phyloP scores from a whole-genome alignment of 2,329 filamentous ascomycete genomes.

The Ceratocystis huliohia region DNA sequence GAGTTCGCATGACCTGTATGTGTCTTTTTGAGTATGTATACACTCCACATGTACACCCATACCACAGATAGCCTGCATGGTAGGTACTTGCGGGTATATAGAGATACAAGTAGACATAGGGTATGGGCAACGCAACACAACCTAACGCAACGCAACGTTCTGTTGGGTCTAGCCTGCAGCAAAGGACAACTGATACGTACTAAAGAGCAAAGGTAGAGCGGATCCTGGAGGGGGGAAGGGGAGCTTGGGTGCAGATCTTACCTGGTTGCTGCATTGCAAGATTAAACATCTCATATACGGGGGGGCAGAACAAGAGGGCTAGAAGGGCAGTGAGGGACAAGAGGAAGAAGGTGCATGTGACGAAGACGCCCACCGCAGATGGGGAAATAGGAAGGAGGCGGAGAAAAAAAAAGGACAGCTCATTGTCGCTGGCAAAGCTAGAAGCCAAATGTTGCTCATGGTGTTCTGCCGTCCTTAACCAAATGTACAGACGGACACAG shows the following conservation, averaged over 20 bases:
- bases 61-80: no score
- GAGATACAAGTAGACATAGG: background rate
- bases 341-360: background rate
- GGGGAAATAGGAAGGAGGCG: no score
- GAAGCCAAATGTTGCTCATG: no score
- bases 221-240: background rate
- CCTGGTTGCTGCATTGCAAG: conserved; percentile 1
- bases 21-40: background rate
- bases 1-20: background rate
- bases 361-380: background rate
- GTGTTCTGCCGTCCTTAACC: no score
- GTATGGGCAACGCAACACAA: background rate
- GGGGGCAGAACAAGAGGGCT: background rate
- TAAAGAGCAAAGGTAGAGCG: background rate
- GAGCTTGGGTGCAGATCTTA: background rate
- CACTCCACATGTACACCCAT: no score
- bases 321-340: background rate
- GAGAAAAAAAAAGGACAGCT: no score
- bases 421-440: no score
- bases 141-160: background rate
- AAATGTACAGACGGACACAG: no score
- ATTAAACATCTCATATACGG: conserved; percentile 6
- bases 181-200: background rate
- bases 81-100: no score
- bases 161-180: background rate